Evolutionary conservation across 2,329 filamentous ascomycete genomes (phyloP), one percentile per base, ranked within the genome.

Genomic region (Rhynchosporium graminicola): DNA sequence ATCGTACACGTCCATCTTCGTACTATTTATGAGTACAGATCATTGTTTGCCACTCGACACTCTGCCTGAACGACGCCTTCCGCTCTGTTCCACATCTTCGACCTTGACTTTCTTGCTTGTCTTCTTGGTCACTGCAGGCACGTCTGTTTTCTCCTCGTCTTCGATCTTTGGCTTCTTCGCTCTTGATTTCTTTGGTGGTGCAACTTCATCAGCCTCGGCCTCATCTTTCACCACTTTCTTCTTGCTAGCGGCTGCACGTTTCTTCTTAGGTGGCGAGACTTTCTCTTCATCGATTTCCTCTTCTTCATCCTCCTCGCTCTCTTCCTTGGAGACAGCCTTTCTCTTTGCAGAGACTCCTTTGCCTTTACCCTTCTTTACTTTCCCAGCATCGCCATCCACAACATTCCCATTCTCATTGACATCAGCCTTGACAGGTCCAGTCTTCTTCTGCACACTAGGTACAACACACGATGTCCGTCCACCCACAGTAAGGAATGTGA

Each of bases 381-480:
- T 71, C 10, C 64, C 66, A 40, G 20, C 50, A 26, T 48, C 64
- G 20, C 2, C 26, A 3, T 59, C 55, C 15, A 31, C 3, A 8
- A 13, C 58, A 26, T 62, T 60, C 2, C 47, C 56, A 40, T 66
- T 57, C 38, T 62, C 63, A 48, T 72, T 72, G 10, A 67, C 43
- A 51, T 71, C 71, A 29, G 66, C 70, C 33, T 71, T 68, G 26
- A 71, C 67, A 33, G 65, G 56, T 7, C 72, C 72, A 3, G 71
- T 73, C 80, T 96, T 97, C 80, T 92, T 96, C 78, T 98, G 95
- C 33, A 95, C 78, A 12, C 82, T 86, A 0, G 92, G 92, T 0
- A 96, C 92, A 58, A 94, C 89, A 54, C 93, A 96, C 72, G 91
- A 97, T 3, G 95, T 98, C 51, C 95, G 82, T 1, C 94, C 93